These are phyloP conservation scores for Pythium scleroteichum DNA, from an alignment of 352 stramenopile genomes.

Conservation along the genomic window DNA sequence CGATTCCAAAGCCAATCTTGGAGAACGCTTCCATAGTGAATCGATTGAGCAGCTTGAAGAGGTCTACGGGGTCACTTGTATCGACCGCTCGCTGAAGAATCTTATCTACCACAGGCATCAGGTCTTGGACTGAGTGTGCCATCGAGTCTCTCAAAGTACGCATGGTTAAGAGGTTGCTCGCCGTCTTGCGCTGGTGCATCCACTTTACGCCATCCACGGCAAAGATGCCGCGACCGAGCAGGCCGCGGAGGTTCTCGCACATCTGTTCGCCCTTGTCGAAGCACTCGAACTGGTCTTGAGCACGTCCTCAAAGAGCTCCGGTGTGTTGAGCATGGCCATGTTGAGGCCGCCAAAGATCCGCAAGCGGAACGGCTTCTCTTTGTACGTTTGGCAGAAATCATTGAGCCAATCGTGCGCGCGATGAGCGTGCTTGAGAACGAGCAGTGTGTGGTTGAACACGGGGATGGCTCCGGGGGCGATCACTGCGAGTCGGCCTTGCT, in stretches of 20 bases:
- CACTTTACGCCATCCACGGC: constrained; percentile 24
- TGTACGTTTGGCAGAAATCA: constrained; percentile 6
- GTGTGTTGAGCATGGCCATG: constrained; percentile 19
- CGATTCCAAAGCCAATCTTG: constrained; percentile 31
- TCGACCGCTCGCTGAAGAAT: background rate
- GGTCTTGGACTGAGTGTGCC: constrained; percentile 20
- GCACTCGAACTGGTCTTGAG: constrained; percentile 32
- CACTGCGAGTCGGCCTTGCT: background rate
- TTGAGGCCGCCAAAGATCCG: constrained; percentile 3
- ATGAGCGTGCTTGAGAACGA: constrained; percentile 7
- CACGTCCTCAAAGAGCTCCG: constrained; percentile 30
- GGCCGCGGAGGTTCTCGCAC: constrained; percentile 16
- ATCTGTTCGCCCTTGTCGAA: constrained; percentile 26
- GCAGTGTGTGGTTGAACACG: constrained; percentile 17
- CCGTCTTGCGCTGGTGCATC: constrained; percentile 32
- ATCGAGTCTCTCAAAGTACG: constrained; percentile 25
- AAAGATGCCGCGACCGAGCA: constrained; percentile 30
- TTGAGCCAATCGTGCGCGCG: constrained; percentile 24
- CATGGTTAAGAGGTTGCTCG: constrained; percentile 29
- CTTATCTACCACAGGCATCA: constrained; percentile 2
- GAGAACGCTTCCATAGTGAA: constrained; percentile 34
- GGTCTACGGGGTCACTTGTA: constrained; percentile 7
- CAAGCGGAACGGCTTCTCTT: constrained; percentile 14
- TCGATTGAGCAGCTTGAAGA: constrained; percentile 23
- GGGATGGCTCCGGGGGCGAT: constrained; percentile 5